Base-by-base conservation (phyloP, 306 rosid species). In the Vigna unguiculata region DNA sequence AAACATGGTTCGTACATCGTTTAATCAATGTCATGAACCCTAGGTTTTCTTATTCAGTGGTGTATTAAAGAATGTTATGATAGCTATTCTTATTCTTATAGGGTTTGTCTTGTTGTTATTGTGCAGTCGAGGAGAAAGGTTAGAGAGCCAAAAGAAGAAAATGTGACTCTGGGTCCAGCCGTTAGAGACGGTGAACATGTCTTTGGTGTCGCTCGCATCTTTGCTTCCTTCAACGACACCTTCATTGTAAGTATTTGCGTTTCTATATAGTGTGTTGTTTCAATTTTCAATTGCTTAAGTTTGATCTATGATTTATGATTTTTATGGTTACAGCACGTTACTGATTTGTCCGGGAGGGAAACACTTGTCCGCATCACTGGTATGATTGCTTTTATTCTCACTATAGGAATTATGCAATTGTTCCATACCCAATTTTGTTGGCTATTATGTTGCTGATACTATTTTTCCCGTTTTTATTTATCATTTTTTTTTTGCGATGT, bases 71-170 rank as follows among this genome's bases (percentile, higher is more conserved):
- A 59, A 59, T 15, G 65, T 36, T 13, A 59, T 17, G 30, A 20
- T 20, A 1, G 6, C 1, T n/a, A n/a, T n/a, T n/a, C n/a, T n/a
- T 7, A 59, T 28, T 28, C 19, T 59, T 41, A 59, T 28, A 59
- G 45, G 45, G 45, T 16, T 30, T 32, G 2, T n/a, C 9, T 15
- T 58, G 0, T 59, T 25, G 1, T 25, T 58, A 11, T 16, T 60
- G 43, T 4, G 67, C 22, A 69, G 85, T 76, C 82, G 28, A 84
- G 58, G 73, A 77, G 79, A 68, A 93, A 84, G 91, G 86, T 74
- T 69, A 89, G 98, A 62, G 98, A 93, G 83, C 98, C 98, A 16
- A 93, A 93, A 84, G 98, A 93, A 43, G 98, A 93, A 12, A 93
- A 68, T n/a, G 94, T 93, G 19, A 93, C 98, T 6, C 81, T 93